Evolutionary conservation across 441 rosid species (phyloP).

Genomic region (Populus hybrid): DNA sequence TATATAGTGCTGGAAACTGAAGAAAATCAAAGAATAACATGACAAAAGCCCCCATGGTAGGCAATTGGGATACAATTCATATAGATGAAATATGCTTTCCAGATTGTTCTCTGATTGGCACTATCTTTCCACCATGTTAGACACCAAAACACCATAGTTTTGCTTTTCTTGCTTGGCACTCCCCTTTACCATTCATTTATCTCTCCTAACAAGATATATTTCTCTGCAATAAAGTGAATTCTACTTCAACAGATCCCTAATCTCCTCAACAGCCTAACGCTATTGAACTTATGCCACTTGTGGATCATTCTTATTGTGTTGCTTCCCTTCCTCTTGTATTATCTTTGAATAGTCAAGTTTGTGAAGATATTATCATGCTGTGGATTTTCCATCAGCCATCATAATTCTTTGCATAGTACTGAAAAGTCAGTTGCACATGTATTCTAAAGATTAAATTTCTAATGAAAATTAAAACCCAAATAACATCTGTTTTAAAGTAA

Average conservation of each 20-base stretch:
- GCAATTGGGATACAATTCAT: not conserved
- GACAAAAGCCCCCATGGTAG: not conserved
- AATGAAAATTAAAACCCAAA: conserved; percentile 4
- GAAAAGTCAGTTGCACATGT: not conserved
- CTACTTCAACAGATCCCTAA: not conserved
- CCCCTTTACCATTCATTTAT: not conserved
- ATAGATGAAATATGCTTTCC: not conserved
- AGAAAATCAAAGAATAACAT: not conserved
- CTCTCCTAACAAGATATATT: not conserved
- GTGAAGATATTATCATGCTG: not conserved
- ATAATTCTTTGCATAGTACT: not conserved
- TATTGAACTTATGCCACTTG: not conserved
- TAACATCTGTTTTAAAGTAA: conserved; percentile 8
- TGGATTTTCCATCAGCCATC: not conserved
- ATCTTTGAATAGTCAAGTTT: not conserved
- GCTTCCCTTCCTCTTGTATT: not conserved
- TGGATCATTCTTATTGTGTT: not conserved
- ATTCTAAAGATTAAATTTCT: not conserved
- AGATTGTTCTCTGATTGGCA: not conserved
- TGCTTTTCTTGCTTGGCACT: not conserved
- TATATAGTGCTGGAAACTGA: not conserved
- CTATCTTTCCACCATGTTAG: not conserved
- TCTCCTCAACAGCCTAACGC: not conserved
- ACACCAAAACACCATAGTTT: too few species aligned
- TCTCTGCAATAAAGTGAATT: not conserved